Base-by-base conservation (phyloP, 1,139 yeast species). In the Diutina pseudorugosa region DNA sequence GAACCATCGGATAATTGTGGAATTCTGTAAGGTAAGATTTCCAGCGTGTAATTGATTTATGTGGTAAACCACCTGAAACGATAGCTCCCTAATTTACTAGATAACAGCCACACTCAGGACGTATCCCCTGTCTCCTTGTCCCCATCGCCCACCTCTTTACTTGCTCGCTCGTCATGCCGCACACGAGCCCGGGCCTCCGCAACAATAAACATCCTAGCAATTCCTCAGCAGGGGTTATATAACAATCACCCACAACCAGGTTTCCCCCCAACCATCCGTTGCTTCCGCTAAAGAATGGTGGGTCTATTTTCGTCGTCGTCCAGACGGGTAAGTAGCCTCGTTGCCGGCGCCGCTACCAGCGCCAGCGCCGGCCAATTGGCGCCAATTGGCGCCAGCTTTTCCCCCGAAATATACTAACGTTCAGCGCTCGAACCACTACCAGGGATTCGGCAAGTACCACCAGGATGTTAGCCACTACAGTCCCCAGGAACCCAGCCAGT, bases 391-490 rank as follows among this genome's bases (percentile, higher is more conserved):
- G 30, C 8, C 41, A 12, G 14, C 41, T n/a, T n/a, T n/a, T n/a
- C n/a, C n/a, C n/a, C n/a, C n/a, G n/a, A n/a, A n/a, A 12, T 2
- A 18, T 45, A 45, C 49, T 45, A 45, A 45, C 51, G 4, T 18
- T 14, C 47, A 54, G 55, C 51, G 51, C 45, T 51, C 47, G 21
- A 36, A 40, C 12, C 51, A 53, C 14, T 62, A 62, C 55, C 75
- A 71, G 53, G 77, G 77, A 25, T 73, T 73, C 57, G 62, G 65
- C 54, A 70, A 66, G 57, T 72, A 73, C 59, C 61, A 65, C 20
- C 68, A 66, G 20, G 73, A 71, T 53, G 56, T 67, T 48, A 62
- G 64, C 54, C 59, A 65, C 19, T 67, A 67, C 56, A 61, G 56
- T 41, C 57, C 50, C 11, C 30, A 57, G 44, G 27, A 11, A 14